Evolutionary conservation across 1,139 yeast genomes (phyloP).

Genomic region (Hansenula anomala): DNA sequence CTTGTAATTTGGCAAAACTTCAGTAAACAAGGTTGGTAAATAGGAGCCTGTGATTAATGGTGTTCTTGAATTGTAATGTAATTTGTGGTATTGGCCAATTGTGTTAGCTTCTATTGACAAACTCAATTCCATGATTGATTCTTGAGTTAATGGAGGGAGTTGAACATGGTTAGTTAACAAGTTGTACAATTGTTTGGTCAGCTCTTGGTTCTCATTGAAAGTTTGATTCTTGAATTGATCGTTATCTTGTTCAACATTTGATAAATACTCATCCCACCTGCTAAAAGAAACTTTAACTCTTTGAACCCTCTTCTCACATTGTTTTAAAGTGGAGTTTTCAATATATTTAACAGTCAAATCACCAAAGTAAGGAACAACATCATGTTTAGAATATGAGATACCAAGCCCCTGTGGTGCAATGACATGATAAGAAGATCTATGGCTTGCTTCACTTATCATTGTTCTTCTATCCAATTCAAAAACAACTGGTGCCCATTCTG

Average conservation of each 20-base stretch:
- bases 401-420: conserved; percentile 91
- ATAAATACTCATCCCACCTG: conserved; percentile 73
- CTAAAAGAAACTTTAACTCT: conserved; percentile 69
- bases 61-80: conserved; percentile 38
- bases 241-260: conserved; percentile 35
- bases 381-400: conserved; percentile 65
- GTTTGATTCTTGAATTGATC: conserved; percentile 23
- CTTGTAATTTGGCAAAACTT: conserved; percentile 44
- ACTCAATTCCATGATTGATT: conserved; percentile 35
- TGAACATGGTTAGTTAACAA: conserved; percentile 31
- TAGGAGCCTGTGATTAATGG: conserved; percentile 54
- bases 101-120: conserved; percentile 39
- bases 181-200: conserved; percentile 30
- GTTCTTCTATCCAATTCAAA: conserved; percentile 82
- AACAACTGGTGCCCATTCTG: conserved; percentile 93
- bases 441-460: conserved; percentile 46
- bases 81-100: conserved; percentile 36
- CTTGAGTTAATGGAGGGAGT: conserved; percentile 25
- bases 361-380: conserved; percentile 88
- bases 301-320: conserved; percentile 61
- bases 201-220: conserved; percentile 24
- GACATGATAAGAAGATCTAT: conserved; percentile 52
- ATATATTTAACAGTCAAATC: conserved; percentile 54
- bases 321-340: conserved; percentile 41
- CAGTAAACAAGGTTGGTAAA: conserved; percentile 57